phyloP scores from a whole-genome alignment of 2,329 filamentous ascomycete species.

The Nemania serpens region DNA sequence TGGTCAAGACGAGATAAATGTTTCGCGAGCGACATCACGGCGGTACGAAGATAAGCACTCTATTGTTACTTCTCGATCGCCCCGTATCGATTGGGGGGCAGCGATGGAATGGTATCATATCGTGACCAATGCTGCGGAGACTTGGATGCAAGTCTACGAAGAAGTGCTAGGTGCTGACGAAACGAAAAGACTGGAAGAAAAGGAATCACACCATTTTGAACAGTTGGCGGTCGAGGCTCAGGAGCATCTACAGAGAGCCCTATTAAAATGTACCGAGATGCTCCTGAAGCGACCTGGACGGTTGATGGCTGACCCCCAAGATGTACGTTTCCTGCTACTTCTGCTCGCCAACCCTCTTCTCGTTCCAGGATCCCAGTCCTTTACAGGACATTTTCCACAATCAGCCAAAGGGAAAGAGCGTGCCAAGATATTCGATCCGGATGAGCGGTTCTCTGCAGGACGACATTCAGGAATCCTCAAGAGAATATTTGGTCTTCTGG shows the following conservation, averaged over 20 bases:
- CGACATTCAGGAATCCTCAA: constrained; percentile 86
- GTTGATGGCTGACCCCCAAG: constrained; percentile 67
- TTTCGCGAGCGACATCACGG: constrained; percentile 42
- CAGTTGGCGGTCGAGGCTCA: constrained; percentile 60
- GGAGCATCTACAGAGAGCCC: constrained; percentile 67
- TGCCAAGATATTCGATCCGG: constrained; percentile 21
- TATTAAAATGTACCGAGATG: constrained; percentile 79
- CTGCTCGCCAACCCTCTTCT: constrained; percentile 79
- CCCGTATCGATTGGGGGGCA: constrained; percentile 75
- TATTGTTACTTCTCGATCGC: constrained; percentile 62
- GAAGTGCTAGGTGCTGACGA: constrained; percentile 50
- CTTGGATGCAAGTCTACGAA: constrained; percentile 67
- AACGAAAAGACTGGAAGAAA: constrained; percentile 40
- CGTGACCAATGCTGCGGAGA: constrained; percentile 68
- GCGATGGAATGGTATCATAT: constrained; percentile 75
- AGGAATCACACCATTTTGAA: constrained; percentile 52
- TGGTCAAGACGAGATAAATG: constrained; percentile 49
- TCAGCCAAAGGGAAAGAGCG: constrained; percentile 33
- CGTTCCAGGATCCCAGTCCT: constrained; percentile 50
- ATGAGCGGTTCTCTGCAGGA: constrained; percentile 45
- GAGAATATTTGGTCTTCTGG: constrained; percentile 77
- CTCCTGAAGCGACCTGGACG: constrained; percentile 79
- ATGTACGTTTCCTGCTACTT: constrained; percentile 78
- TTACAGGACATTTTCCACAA: constrained; percentile 48
- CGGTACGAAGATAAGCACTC: constrained; percentile 43